Conservation (phyloP, 257 asterid species). For the Solanum piurae region DNA sequence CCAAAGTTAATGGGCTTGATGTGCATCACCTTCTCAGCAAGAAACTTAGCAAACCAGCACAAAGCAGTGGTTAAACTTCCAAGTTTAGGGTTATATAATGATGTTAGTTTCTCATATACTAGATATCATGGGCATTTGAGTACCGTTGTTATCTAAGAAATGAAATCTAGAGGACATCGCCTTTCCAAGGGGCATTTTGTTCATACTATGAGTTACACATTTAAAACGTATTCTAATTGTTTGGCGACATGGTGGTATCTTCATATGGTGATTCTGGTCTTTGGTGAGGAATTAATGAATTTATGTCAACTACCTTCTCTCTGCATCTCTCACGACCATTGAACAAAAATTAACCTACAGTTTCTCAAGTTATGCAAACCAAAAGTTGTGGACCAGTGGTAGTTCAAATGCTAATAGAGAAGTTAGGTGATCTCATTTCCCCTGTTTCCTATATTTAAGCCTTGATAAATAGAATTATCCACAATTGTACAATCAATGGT, state of each 20-base stretch:
- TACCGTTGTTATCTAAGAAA: background rate
- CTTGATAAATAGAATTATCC: background rate
- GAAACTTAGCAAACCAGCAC: slow-evolving; percentile 18
- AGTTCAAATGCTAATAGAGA: background rate
- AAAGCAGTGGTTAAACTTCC: background rate
- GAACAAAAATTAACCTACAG: background rate
- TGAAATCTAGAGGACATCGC: background rate
- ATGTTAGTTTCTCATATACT: background rate
- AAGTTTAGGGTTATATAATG: background rate
- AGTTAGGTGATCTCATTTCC: background rate
- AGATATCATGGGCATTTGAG: background rate
- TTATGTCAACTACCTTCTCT: background rate
- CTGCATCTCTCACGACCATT: background rate
- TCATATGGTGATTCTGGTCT: background rate
- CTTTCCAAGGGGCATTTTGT: background rate
- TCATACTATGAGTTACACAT: background rate
- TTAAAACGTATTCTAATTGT: background rate
- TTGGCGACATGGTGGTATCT: background rate
- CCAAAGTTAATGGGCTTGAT: slow-evolving; percentile 60
- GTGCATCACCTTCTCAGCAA: slow-evolving; percentile 70
- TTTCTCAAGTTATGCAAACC: background rate
- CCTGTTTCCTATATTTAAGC: background rate
- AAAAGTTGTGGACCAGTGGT: background rate
- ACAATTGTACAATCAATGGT: background rate
- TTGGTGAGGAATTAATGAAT: background rate